Base-by-base conservation (phyloP, 2,329 filamentous ascomycete species). In the Cordyceps javanica region DNA sequence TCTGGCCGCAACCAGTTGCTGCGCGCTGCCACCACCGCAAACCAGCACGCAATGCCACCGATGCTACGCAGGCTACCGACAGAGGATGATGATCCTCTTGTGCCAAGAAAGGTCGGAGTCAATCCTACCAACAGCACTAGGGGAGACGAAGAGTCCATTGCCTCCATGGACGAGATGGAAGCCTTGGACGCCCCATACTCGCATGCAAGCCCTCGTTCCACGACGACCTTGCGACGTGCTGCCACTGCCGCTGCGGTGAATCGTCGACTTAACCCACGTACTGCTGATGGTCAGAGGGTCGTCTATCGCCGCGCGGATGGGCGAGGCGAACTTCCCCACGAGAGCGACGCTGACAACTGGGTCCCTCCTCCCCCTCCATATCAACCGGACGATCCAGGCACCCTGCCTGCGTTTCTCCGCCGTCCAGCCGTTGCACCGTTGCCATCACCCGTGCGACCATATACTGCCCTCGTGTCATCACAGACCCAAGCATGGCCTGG, bases 311-410 rank as follows among this genome's bases (percentile, higher is more conserved):
- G 87, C 46, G 86, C 87, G 14, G 86, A 90, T 70, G 85, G 86
- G 7, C 79, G 86, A 42, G 77, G 82, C 42, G 87, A 92, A 65
- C 80, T 91, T 63, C 90, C 90, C 4, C 89, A 94, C 69, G 90
- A 94, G 70, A 93, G 89, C 62, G 90, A 94, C 68, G 89, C 90
- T 4, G 90, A 94, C 65, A 90, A 92, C 64, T 95, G 90, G 90
- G 88, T 91, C 5, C 89, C 90, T 5, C 90, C 90, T 5, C 90
- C 90, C 9, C 90, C 90, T 3, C 89, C 89, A 1, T 95, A 95
- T 65, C 83, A 85, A 41, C 82, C 83, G 56, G 85, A 88, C 0
- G 81, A 83, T 49, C 81, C 82, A 0, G 77, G 75, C 10, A 81
- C 83, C 63, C 61, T 82, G 57, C 82, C 82, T 1, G 77, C 73